phyloP scores from a whole-genome alignment of 495 filamentous ascomycete genomes.

The Physcia stellaris region DNA sequence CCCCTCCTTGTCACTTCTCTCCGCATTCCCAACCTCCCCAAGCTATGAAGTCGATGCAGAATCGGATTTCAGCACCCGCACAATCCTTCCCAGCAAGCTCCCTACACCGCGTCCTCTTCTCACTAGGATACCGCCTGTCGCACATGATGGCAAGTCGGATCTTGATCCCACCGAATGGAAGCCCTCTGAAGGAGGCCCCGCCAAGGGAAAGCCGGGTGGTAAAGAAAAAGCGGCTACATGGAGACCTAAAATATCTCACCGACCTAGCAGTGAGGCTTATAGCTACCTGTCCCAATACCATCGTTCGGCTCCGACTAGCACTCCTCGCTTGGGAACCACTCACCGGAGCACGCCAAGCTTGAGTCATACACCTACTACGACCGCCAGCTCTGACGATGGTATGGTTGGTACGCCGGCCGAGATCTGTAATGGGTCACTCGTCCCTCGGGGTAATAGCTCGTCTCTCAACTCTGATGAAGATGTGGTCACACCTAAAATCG shows the following conservation, averaged over 20 bases:
- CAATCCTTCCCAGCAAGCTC: slow-evolving; percentile 12
- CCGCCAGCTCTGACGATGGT: slow-evolving; percentile 29
- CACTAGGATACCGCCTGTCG: slow-evolving; percentile 29
- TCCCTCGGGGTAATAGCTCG: slow-evolving; percentile 24
- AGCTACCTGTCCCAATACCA: slow-evolving; percentile 36
- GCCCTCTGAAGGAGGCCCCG: too few relatives aligned
- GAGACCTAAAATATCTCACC: slow-evolving; percentile 7
- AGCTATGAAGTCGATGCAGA: slow-evolving; percentile 23
- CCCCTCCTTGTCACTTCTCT: slow-evolving; percentile 15
- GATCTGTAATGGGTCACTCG: slow-evolving; percentile 25
- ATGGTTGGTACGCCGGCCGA: slow-evolving; percentile 20
- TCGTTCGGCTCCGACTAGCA: slow-evolving; percentile 15
- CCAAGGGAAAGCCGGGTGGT: slow-evolving; percentile 13
- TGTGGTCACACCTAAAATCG: not conserved
- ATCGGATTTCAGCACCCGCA: not conserved
- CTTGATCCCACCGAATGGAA: slow-evolving; percentile 46
- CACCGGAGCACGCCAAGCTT: slow-evolving; percentile 21
- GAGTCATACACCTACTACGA: slow-evolving; percentile 29
- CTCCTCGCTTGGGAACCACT: slow-evolving; percentile 8
- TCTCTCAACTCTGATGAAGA: not conserved
- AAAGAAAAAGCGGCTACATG: slow-evolving; percentile 2
- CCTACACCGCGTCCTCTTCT: slow-evolving; percentile 14
- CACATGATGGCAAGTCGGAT: slow-evolving; percentile 32
- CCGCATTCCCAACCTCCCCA: slow-evolving; percentile 17
- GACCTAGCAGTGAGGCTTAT: slow-evolving; percentile 32